Evolutionary conservation across 257 asterid species (phyloP), one percentile per base, ranked within the genome.

Genomic region (Solanum tarapatanum): DNA sequence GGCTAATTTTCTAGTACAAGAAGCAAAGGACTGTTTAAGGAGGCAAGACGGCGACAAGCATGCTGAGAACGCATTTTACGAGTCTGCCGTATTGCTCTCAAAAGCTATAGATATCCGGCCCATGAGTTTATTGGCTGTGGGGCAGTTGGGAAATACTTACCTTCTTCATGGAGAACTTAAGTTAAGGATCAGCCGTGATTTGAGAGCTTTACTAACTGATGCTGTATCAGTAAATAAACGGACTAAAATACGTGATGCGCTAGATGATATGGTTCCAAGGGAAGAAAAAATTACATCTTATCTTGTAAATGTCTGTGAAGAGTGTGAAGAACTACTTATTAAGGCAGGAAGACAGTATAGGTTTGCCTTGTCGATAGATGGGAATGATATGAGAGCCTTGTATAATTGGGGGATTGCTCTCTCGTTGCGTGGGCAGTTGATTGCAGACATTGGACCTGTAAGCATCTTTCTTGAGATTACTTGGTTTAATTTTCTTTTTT

Each of bases 371-470:
- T 94, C 98, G 7, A 96, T 96, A 69, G 98, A 96, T 55, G 97
- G 97, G 88, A 93, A 88, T 91, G 99, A 96, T 90, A 91, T 94
- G 93, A 93, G 91, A 93, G 95, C 98, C 64, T 85, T 96, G 92
- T 94, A 95, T 91, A 95, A 96, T 88, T 95, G 98, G 99, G 99
- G 98, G 36, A 96, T 96, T 80, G 97, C 99, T 41, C 97, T 96
- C 79, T 91, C 94, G 66, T 94, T 95, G 51, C 97, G 99, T 45
- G 98, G 94, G 14, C 99, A 95, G 89, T 91, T 96, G 93, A 94
- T 96, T 90, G 95, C 99, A 76, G 98, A 96, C 90, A 90, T 94
- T 26, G 99, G 98, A 91, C 98, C 99, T 0, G 99, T 96, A 93
- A 94, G 95, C 85, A 74, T 86, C 89, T 2, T 35, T 86, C 84